A percentile compares a stretch with the other conserved stretches of the same genome.
phyloP scores from a whole-genome alignment of 495 filamentous ascomycete genomes.

The Trichoderma gamsii region DNA sequence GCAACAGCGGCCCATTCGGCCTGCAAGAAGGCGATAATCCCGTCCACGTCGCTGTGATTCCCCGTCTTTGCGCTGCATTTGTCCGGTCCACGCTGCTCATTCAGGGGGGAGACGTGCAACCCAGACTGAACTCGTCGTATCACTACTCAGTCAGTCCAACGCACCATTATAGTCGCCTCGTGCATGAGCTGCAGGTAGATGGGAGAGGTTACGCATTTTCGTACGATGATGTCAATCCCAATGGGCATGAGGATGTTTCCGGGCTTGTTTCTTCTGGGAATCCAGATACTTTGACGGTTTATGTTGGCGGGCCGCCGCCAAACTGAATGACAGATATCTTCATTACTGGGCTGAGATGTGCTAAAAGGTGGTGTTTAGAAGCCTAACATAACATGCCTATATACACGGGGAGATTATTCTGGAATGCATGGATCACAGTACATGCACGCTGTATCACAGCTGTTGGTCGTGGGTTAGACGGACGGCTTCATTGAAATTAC shows the following conservation, averaged over 20 bases:
- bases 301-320: constrained; percentile 14
- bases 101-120: constrained; percentile 36
- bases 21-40: constrained; percentile 18
- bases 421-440: too few relatives aligned
- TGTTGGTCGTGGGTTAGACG: not conserved
- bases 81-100: constrained; percentile 36
- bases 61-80: constrained; percentile 43
- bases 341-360: not conserved
- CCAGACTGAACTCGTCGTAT: constrained; percentile 18
- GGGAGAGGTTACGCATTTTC: constrained; percentile 43
- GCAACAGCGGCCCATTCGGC: constrained; percentile 41
- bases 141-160: not conserved
- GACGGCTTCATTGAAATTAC: not conserved
- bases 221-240: constrained; percentile 44
- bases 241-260: constrained; percentile 17
- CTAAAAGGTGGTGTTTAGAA: not conserved
- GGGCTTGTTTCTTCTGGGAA: not conserved
- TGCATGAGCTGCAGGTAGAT: constrained; percentile 39
- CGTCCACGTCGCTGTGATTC: constrained; percentile 35
- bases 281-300: constrained; percentile 1
- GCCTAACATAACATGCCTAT: too few relatives aligned
- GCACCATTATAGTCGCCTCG: constrained; percentile 38
- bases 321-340: not conserved
- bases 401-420: too few relatives aligned
- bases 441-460: too few relatives aligned